Percentiles rank a stretch among this genome's conserved stretches.
Evolutionary conservation across 164 flowering plant genomes (phyloP).

Genomic region (Vitis riparia): DNA sequence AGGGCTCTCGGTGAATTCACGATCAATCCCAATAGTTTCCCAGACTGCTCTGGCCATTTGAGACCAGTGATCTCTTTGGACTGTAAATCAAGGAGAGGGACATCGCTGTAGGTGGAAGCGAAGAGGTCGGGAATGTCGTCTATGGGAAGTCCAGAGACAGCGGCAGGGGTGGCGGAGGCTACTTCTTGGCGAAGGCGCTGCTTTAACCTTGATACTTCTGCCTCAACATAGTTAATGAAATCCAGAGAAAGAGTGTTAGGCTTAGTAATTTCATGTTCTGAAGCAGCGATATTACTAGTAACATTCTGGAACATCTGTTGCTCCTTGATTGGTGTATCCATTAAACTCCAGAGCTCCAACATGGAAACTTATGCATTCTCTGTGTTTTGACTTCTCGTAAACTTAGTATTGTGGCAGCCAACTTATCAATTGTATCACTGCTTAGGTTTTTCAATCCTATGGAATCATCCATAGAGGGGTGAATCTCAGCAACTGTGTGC

Average conservation of each 20-base stretch:
- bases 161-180: too few relatives aligned
- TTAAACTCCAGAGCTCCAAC: slow-evolving; percentile 81
- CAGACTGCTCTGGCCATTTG: too few relatives aligned
- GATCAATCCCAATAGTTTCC: too few relatives aligned
- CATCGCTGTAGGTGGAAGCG: too few relatives aligned
- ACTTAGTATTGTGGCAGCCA: slow-evolving; percentile 39
- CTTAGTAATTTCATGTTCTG: slow-evolving; percentile 65
- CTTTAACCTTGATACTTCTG: too few relatives aligned
- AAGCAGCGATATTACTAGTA: slow-evolving; percentile 67
- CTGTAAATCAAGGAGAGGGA: too few relatives aligned
- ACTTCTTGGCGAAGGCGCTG: too few relatives aligned
- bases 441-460: slow-evolving; percentile 44
- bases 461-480: slow-evolving; percentile 51
- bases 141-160: too few relatives aligned
- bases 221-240: slow-evolving; percentile 47
- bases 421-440: slow-evolving; percentile 39
- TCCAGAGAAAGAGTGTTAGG: slow-evolving; percentile 57
- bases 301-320: slow-evolving; percentile 72
- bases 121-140: too few relatives aligned
- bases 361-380: slow-evolving; percentile 68
- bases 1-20: too few relatives aligned
- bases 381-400: slow-evolving; percentile 57
- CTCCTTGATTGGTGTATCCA: slow-evolving; percentile 86
- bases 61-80: too few relatives aligned
- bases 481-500: slow-evolving; percentile 43